phyloP scores from a whole-genome alignment of 345 rosid genomes.

The Arabidopsis thaliana region DNA sequence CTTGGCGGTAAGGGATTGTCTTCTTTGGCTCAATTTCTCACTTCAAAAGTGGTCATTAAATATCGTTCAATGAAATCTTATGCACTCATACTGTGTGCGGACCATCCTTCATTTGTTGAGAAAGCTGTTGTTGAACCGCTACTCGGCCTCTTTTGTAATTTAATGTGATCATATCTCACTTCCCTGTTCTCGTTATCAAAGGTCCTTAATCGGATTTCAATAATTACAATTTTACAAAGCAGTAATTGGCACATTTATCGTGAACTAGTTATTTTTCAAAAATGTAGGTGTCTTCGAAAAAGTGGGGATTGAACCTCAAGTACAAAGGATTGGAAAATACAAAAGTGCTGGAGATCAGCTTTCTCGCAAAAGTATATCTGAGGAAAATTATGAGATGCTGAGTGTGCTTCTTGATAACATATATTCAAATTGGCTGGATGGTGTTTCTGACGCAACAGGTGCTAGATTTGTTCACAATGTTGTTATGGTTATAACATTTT shows the following conservation, averaged over 20 bases:
- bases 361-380: slow-evolving; percentile 75
- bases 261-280: slow-evolving; percentile 23
- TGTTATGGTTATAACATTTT: slow-evolving; percentile 29
- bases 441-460: slow-evolving; percentile 82
- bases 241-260: not conserved
- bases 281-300: slow-evolving; percentile 84
- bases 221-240: no score
- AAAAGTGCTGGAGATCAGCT: slow-evolving; percentile 98
- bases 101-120: slow-evolving; percentile 5
- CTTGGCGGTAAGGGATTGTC: slow-evolving; percentile 66
- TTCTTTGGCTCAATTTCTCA: slow-evolving; percentile 14
- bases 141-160: not conserved
- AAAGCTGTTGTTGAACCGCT: not conserved
- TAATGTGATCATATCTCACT: no score
- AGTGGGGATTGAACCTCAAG: slow-evolving; percentile 87
- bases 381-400: slow-evolving; percentile 96
- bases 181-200: no score
- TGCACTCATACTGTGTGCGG: slow-evolving; percentile 14
- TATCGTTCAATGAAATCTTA: not conserved
- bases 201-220: no score
- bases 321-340: slow-evolving; percentile 92
- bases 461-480: slow-evolving; percentile 39
- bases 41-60: not conserved
- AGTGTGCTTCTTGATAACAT: slow-evolving; percentile 87
- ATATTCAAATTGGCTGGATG: slow-evolving; percentile 92